Evolutionary conservation across 371 early-diverging fungal genomes (phyloP), one percentile per base, ranked within the genome.

Genomic region (Fennellomyces sp.): DNA sequence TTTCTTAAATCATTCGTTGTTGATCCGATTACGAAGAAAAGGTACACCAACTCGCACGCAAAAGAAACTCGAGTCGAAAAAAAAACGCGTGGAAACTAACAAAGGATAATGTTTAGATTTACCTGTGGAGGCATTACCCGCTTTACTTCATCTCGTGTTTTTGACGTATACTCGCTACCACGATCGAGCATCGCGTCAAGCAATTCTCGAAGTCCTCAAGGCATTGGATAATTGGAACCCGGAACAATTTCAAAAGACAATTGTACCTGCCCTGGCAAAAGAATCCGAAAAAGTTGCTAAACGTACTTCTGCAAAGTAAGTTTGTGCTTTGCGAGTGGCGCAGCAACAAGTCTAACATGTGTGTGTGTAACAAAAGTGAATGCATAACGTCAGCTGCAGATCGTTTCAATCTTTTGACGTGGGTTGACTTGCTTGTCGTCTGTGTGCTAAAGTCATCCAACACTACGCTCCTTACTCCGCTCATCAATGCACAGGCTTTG

Each of bases 141-240:
- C 76, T 11, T 58, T 88, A 39, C 67, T 88, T 42, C 81, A 79
- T 47, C 63, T 85, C 49, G 55, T 86, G 26, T 73, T 83, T 54
- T 65, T 86, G 45, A 82, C 87, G 39, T 82, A 85, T 65, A 68
- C 87, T 25, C 87, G 88, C 45, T 88, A 88, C 61, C 79, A 72
- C 45, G 88, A 88, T 61, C 79, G 85, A 55, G 66, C 74, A 29
- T 88, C 87, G 15, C 87, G 88, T 55, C 63, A 69, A 31, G 70
- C 83, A 2, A 76, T 86, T 39, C 58, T 86, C n/a, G 85, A 85
- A 27, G 81, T 81, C 5, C 61, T 86, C n/a, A 75, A 72, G 33
- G 88, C 83, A 39, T 69, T 88, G 28, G 73, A 85, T 63, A 75
- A 75, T 50, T 86, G 84, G 86, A 85, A 86, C 49, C 66, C 85